Evolutionary conservation across 805 yeast species (phyloP).

Genomic region (Pachysolen tannophilus): DNA sequence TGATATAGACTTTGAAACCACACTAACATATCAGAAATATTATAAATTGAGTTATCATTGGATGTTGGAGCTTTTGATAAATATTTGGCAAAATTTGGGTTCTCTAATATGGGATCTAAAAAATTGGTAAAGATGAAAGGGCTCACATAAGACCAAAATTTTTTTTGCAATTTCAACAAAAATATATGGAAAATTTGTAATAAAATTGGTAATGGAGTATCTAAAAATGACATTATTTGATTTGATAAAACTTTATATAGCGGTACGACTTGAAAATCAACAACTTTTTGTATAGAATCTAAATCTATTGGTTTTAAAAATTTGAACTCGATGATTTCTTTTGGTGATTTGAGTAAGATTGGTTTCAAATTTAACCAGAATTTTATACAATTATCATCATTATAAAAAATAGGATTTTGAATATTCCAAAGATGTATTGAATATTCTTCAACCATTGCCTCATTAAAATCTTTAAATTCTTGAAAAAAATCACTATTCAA

Average conservation of each 20-base stretch:
- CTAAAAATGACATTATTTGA: conserved; percentile 43
- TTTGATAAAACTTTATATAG: conserved; percentile 35
- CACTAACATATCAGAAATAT: conserved; percentile 28
- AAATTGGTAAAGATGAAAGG: conserved; percentile 50
- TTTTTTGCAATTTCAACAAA: conserved; percentile 30
- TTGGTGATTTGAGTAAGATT: conserved; percentile 27
- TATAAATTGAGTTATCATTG: conserved; percentile 21
- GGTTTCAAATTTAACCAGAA: conserved; percentile 41
- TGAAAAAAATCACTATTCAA: conserved; percentile 15
- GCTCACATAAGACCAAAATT: conserved; percentile 47
- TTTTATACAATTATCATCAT: conserved; percentile 26
- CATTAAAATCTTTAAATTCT: conserved; percentile 17
- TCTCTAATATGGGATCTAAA: conserved; percentile 51
- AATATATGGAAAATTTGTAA: conserved; percentile 43
- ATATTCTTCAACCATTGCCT: conserved; percentile 47
- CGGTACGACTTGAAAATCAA: conserved; percentile 26
- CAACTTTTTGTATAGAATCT: conserved; percentile 13
- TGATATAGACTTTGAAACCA: conserved; percentile 30
- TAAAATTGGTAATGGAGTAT: conserved; percentile 43
- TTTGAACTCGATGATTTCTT: conserved; percentile 24
- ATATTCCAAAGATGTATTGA: conserved; percentile 40
- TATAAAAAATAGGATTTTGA: conserved; percentile 44
- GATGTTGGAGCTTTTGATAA: conserved; percentile 21
- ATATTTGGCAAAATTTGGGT: conserved; percentile 35
- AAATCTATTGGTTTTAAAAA: conserved; percentile 18